Conservation (phyloP, 2,329 filamentous ascomycete species). For the Bimuria novae-zelandiae region DNA sequence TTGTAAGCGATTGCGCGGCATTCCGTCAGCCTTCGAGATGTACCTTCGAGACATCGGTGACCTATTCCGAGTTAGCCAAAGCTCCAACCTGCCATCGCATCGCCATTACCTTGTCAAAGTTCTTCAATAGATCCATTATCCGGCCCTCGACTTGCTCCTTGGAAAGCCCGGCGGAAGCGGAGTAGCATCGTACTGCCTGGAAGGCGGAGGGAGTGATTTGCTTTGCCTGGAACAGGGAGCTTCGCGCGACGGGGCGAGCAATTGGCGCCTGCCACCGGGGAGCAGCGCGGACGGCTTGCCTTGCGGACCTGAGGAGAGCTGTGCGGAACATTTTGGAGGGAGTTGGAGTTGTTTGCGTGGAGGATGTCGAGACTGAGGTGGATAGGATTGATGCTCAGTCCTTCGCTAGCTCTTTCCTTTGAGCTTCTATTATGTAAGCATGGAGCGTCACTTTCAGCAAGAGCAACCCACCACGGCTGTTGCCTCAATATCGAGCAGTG, state of each 20-base stretch:
- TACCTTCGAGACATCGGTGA: constrained; percentile 65
- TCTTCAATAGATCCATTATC: constrained; percentile 89
- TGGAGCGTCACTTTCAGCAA: neutral
- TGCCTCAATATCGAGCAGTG: no score
- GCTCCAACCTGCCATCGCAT: constrained; percentile 15
- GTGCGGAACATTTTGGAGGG: constrained; percentile 81
- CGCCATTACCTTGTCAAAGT: constrained; percentile 88
- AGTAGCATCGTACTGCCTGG: constrained; percentile 81
- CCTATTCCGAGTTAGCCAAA: constrained; percentile 55
- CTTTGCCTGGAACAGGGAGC: constrained; percentile 65
- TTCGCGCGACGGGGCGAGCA: constrained; percentile 64
- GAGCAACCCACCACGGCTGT: neutral
- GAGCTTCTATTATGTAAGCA: constrained; percentile 3
- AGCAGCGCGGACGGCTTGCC: constrained; percentile 52
- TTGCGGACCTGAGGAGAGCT: constrained; percentile 78
- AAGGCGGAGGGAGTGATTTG: constrained; percentile 66
- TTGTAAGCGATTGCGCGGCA: constrained; percentile 25
- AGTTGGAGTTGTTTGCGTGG: constrained; percentile 23
- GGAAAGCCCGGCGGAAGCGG: constrained; percentile 75
- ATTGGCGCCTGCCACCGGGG: constrained; percentile 52
- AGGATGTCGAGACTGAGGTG: constrained; percentile 29
- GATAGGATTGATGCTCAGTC: constrained; percentile 29
- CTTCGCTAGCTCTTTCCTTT: constrained; percentile 7
- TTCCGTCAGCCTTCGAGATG: constrained; percentile 6
- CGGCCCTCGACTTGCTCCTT: constrained; percentile 87